Evolutionary conservation across 2,329 filamentous ascomycete genomes (phyloP), one percentile per base, ranked within the genome.

Genomic region (Xylariaceae sp.): DNA sequence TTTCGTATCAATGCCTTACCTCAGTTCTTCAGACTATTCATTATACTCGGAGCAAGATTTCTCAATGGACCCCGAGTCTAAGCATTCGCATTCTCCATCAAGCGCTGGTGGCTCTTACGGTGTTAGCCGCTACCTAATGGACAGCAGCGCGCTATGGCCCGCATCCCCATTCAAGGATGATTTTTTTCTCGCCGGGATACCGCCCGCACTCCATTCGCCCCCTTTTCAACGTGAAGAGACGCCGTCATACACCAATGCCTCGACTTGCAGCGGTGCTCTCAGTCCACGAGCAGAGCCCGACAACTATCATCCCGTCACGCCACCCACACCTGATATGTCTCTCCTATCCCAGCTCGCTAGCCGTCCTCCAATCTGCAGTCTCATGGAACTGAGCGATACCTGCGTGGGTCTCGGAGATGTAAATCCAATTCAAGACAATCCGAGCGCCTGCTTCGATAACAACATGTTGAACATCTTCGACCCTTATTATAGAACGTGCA

Each of bases 241-340:
- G 6, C 74, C 76, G 6, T 73, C 73, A 10, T 77, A 73, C 15
- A 74, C 74, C 10, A 70, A 74, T 34, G 72, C 74, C 3, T 75
- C 75, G 18, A 71, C 71, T 0, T 73, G 73, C 57, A 73, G 74
- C 58, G 74, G 71, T 55, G 69, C 68, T 30, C 69, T 71, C 18
- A 78, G 76, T 44, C 76, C 76, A 13, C 71, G 69, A 2, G 67
- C 73, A 3, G 75, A 78, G n/a, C 73, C 71, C 57, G 76, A 79
- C 54, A 69, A 71, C 23, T 72, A 70, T 54, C 70, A 71, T 55
- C 68, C 71, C 56, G 62, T 68, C 53, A 69, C 70, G n/a, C 76
- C 75, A 8, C 67, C 69, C 34, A 77, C 77, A 2, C 75, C 76
- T 10, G 76, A 77, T 49, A 66, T 69, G 35, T 56, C 65, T 23